phyloP scores from a whole-genome alignment of 139 green algal species.

The Ettlia oleoabundans region DNA sequence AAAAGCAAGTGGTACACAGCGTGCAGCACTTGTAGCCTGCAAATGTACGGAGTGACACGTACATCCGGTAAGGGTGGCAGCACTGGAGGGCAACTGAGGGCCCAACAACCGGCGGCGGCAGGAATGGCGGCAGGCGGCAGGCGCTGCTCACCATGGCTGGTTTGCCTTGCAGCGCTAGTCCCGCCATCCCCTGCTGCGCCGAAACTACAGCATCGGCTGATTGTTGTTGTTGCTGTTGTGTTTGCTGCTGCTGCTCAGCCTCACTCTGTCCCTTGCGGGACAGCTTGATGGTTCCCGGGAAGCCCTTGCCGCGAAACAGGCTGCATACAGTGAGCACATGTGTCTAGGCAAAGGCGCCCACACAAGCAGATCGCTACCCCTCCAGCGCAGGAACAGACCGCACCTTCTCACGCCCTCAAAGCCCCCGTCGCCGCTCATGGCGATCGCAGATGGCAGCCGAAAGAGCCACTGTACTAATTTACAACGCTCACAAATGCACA shows the following conservation, averaged over 20 bases:
- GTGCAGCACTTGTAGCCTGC: too few relatives aligned
- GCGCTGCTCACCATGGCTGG: constrained; percentile 16
- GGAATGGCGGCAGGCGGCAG: not conserved
- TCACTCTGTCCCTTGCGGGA: constrained; percentile 6
- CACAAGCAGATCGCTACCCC: not conserved
- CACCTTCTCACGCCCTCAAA: not conserved
- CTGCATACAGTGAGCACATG: constrained; percentile 4
- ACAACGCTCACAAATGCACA: too few relatives aligned
- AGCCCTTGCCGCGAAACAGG: constrained; percentile 21
- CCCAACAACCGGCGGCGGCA: not conserved
- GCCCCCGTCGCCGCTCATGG: not conserved
- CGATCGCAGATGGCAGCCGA: too few relatives aligned
- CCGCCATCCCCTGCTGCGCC: constrained; percentile 15
- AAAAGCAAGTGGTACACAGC: too few relatives aligned
- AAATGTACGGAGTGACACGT: too few relatives aligned
- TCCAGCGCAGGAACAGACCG: not conserved
- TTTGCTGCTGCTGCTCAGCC: not conserved
- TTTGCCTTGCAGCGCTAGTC: not conserved
- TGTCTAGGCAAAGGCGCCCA: not conserved
- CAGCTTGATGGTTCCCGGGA: constrained; percentile 39
- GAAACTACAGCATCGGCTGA: not conserved
- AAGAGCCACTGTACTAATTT: too few relatives aligned
- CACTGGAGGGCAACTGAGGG: too few relatives aligned
- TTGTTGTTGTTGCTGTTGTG: not conserved
- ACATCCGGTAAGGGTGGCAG: too few relatives aligned